Evolutionary conservation across 192 early-diverging fungal species (phyloP), one percentile per base, ranked within the genome.

Genomic region (Coemansia sp.): DNA sequence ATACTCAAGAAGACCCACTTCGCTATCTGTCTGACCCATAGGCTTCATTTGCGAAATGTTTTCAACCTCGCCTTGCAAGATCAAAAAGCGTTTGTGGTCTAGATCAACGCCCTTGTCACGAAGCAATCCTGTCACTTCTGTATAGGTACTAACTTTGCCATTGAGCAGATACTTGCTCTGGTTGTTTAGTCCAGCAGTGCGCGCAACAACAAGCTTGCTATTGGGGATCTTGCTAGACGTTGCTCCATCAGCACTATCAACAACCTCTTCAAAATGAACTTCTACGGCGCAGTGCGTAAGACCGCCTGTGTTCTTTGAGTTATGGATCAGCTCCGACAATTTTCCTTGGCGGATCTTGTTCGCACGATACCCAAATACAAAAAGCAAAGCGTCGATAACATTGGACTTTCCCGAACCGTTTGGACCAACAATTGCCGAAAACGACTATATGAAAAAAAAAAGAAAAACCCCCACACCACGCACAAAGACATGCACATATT

Each of bases 391-490:
- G 70, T 99, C 98, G 63, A 99, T 98, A 12, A 99, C 98, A 69
- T 98, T 99, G 32, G 94, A 96, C 84, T 99, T 99, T 51, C 96
- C 98, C 12, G 94, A 97, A 37, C 96, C 96, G 63, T 99, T 99
- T 4, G 95, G 98, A 6, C 98, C 98, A 12, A 98, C 96, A 56
- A 99, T 87, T 7, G 86, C 84, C n/a, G 87, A 88, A 48, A 87
- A 85, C 21, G 86, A 87, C 71, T 84, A 77, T 15, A 7, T 26
- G 57, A 8, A 59, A 18, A 12, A 59, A 22, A 26, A 18, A 40
- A 58, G 3, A 37, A 46, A 26, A 26, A 26, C 26, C 26, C 26
- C 26, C 32, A 2, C 32, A 1, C 32, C 51, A 19, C 22, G 26
- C 11, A 11, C 2, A 8, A 54, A 4, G 18, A 49, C 19, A 16